These are phyloP conservation scores for Penicillium frequentans DNA, from an alignment of 2,329 filamentous ascomycete species.

Conservation along the genomic window DNA sequence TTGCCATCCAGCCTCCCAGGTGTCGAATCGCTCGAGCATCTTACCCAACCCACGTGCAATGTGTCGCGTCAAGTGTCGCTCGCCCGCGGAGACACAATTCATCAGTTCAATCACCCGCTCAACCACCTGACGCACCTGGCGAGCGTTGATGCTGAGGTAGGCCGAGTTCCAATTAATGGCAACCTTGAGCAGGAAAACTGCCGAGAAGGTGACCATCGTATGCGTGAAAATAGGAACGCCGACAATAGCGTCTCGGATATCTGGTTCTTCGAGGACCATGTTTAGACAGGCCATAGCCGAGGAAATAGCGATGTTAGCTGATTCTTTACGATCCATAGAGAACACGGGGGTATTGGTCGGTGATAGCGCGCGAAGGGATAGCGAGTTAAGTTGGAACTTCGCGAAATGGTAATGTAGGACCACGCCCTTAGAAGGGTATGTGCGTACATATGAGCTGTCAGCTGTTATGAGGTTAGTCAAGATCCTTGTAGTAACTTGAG, in stretches of 20 bases:
- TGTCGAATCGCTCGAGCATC: conserved; percentile 43
- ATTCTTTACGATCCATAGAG: conserved; percentile 47
- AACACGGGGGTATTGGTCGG: conserved; percentile 44
- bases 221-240: conserved; percentile 50
- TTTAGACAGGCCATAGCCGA: conserved; percentile 50
- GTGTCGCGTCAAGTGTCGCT: conserved; percentile 42
- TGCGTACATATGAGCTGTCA: conserved; percentile 48
- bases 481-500: neutral
- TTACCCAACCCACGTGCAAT: conserved; percentile 44
- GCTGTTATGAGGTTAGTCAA: conserved; percentile 21
- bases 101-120: conserved; percentile 42
- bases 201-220: conserved; percentile 49
- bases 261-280: conserved; percentile 48
- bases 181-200: conserved; percentile 47
- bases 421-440: conserved; percentile 52
- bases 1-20: conserved; percentile 39
- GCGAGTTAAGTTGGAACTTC: conserved; percentile 53
- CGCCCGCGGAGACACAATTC: conserved; percentile 43
- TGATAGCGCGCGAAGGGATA: conserved; percentile 43
- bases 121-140: conserved; percentile 39
- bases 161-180: conserved; percentile 46
- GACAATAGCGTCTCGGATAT: conserved; percentile 50
- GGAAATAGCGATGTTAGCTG: conserved; percentile 48
- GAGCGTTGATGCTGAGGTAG: conserved; percentile 41
- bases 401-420: conserved; percentile 56